These are phyloP conservation scores for Phaeolepiota aurea DNA, from an alignment of 768 basidiomycete genomes.

Conservation along the genomic window DNA sequence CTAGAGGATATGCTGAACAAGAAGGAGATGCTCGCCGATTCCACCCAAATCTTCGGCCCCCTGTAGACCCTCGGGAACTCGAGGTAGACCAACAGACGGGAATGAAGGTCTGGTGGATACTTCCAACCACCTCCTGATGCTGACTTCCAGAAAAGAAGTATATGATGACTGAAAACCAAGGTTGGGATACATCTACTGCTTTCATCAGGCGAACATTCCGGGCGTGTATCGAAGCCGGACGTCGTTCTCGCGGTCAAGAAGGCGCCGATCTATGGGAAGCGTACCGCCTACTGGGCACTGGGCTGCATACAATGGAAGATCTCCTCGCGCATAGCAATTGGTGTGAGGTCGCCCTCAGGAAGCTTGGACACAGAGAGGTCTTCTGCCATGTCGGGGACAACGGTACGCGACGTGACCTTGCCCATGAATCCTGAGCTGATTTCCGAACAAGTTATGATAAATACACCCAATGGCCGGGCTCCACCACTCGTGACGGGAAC, in stretches of 20 bases:
- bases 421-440: constrained; percentile 5
- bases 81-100: constrained; percentile 71
- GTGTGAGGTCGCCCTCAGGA: constrained; percentile 66
- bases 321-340: constrained; percentile 74
- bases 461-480: constrained; percentile 46
- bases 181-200: constrained; percentile 71
- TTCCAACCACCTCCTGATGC: background rate
- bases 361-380: constrained; percentile 60
- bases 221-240: constrained; percentile 60
- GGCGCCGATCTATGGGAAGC: constrained; percentile 53
- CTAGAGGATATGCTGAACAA: constrained; percentile 58
- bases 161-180: constrained; percentile 60
- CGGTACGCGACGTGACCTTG: constrained; percentile 16
- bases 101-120: constrained; percentile 74
- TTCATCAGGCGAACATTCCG: constrained; percentile 55
- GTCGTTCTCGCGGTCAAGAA: constrained; percentile 46
- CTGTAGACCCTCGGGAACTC: constrained; percentile 63
- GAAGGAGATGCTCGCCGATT: constrained; percentile 66
- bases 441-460: constrained; percentile 26
- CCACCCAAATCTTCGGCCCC: constrained; percentile 67
- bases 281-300: constrained; percentile 64
- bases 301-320: constrained; percentile 65
- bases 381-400: constrained; percentile 76
- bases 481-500: constrained; percentile 64
- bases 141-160: constrained; percentile 50